These are phyloP conservation scores for Mycena pura DNA, from an alignment of 768 basidiomycete genomes.

Conservation along the genomic window DNA sequence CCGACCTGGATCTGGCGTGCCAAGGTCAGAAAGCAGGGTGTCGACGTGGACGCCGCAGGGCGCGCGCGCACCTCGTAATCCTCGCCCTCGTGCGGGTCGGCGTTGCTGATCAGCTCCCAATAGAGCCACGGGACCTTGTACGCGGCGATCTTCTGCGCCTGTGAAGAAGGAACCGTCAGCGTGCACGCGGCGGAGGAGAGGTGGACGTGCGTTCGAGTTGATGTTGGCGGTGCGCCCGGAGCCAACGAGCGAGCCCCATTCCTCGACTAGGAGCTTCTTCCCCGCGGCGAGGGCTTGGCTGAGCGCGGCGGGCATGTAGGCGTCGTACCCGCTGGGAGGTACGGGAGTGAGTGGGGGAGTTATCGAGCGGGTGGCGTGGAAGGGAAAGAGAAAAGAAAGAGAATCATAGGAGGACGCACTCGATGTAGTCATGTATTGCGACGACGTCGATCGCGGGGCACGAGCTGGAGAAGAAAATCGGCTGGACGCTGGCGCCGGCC, in stretches of 20 bases:
- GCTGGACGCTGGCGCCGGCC: conserved; percentile 31
- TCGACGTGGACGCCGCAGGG: neutral
- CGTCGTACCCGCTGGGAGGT: conserved; percentile 3
- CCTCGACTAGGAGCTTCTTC: conserved; percentile 45
- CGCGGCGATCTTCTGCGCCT: conserved; percentile 38
- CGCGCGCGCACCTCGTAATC: conserved; percentile 29
- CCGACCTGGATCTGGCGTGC: conserved; percentile 31
- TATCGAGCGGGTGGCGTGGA: no score
- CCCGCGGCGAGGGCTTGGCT: conserved; percentile 39
- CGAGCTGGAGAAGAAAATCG: conserved; percentile 29
- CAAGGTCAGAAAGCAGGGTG: neutral
- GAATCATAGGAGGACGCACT: conserved; percentile 20
- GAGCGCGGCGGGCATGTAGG: conserved; percentile 30
- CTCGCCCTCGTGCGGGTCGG: conserved; percentile 41
- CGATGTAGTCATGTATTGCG: conserved; percentile 46
- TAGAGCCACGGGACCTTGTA: conserved; percentile 47
- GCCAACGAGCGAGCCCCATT: conserved; percentile 42
- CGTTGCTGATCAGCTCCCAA: conserved; percentile 45
- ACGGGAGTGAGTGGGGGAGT: neutral
- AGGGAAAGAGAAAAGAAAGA: no score
- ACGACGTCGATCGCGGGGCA: conserved; percentile 40
- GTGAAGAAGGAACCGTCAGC: neutral
- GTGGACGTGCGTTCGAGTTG: conserved; percentile 29
- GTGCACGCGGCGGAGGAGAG: neutral
- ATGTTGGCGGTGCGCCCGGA: conserved; percentile 42